Base-by-base conservation (phyloP, 352 stramenopile genomes). In the Phytophthora vignae region DNA sequence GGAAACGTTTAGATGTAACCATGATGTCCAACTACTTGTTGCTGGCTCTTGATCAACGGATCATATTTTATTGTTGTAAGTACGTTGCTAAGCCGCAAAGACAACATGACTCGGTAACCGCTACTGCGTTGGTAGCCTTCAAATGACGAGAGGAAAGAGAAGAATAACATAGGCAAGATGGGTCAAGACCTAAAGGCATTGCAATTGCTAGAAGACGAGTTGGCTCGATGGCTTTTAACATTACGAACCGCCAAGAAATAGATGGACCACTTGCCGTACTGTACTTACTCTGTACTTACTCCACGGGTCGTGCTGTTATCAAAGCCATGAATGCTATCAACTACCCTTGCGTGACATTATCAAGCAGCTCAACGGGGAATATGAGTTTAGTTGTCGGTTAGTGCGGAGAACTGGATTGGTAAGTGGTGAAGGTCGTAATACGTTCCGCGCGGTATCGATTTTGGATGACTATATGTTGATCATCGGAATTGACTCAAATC, bases 221-320 rank as follows among this genome's bases (percentile, higher is more conserved):
- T 11, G 56, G 38, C 14, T 54, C 42, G 5, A 40, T 63, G 19
- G 40, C 17, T 11, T 63, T 31, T 29, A 63, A n/a, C n/a, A 22
- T 63, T 2, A 55, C 56, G 6, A 60, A 60, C 36, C 14, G 55
- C 7, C 33, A 60, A 63, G 55, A 61, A 38, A 12, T 53, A n/a
- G 36, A 8, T 50, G 22, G 40, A 15, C 56, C 42, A 14, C 42
- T 63, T 25, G 56, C 42, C 4, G 56, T 42, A 19, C n/a, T n/a
- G n/a, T n/a, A n/a, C n/a, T n/a, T n/a, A n/a, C n/a, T n/a, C 42
- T 63, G 2, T 63, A 63, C 19, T 15, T 63, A 2, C 27, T 17
- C 22, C 42, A 17, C 3, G 17, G 56, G 11, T 63, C 42, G 2
- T 63, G 56, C 15, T 55, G 40, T 14, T 55, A 55, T 48, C 1